These are phyloP conservation scores for Raddia guianensis DNA, from an alignment of 176 grass and related monocot genomes.

Conservation along the genomic window DNA sequence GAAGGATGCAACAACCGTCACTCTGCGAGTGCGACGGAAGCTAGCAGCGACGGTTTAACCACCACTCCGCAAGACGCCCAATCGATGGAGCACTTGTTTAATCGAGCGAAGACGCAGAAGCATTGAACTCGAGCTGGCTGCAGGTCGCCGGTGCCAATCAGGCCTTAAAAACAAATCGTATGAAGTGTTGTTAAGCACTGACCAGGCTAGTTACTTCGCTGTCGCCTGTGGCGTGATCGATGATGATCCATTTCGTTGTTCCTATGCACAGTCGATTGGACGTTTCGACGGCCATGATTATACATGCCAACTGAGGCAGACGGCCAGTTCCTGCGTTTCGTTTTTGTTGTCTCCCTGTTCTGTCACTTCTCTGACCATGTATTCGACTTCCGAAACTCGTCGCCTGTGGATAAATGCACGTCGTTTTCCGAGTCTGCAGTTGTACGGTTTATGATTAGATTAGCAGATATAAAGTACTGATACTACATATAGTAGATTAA, in stretches of 20 bases:
- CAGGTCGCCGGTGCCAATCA: conserved; percentile 43
- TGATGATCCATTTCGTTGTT: too few species aligned
- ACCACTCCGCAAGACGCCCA: not conserved
- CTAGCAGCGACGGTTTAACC: conserved; percentile 34
- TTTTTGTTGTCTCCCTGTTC: not conserved
- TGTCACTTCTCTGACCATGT: not conserved
- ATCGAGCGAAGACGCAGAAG: not conserved
- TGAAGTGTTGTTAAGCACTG: not conserved
- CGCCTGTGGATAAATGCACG: not conserved
- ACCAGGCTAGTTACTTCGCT: conserved; percentile 32
- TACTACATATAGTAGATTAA: not conserved
- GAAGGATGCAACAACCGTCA: conserved; percentile 37
- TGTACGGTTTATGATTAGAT: not conserved
- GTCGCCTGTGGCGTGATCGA: not conserved
- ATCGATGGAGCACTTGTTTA: conserved; percentile 10
- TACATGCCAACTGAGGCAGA: conserved; percentile 10
- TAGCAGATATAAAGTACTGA: not conserved
- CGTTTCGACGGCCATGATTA: not conserved
- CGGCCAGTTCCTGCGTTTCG: not conserved
- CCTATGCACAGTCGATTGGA: conserved; percentile 20
- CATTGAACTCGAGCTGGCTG: conserved; percentile 13
- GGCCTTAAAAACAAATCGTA: conserved; percentile 13
- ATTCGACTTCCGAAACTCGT: not conserved
- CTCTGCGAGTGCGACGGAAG: conserved; percentile 26
- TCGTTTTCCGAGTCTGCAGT: not conserved